phyloP scores from a whole-genome alignment of 208 protist genomes.

The Trypanosoma avium region DNA sequence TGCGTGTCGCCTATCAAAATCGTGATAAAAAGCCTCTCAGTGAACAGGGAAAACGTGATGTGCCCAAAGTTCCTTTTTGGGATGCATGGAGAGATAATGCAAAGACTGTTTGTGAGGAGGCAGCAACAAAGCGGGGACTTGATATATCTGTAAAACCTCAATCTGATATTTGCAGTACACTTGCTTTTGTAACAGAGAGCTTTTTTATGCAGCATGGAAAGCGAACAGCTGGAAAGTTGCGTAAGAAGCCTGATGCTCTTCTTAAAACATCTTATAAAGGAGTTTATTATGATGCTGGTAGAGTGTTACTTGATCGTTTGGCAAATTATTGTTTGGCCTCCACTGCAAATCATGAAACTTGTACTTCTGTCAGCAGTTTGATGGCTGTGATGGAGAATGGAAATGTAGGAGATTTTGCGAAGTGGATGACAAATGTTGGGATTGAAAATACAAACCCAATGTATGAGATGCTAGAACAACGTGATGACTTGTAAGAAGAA shows the following conservation, averaged over 20 bases:
- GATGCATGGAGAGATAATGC: constrained; percentile 68
- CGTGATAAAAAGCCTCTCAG: constrained; percentile 61
- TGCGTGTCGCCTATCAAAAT: constrained; percentile 72
- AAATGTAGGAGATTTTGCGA: constrained; percentile 46
- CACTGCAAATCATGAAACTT: constrained; percentile 43
- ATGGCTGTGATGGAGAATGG: constrained; percentile 43
- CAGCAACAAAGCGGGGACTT: constrained; percentile 40
- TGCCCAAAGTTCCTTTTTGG: constrained; percentile 77
- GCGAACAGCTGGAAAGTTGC: constrained; percentile 62
- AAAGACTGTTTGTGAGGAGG: constrained; percentile 46
- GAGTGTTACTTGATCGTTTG: constrained; percentile 49
- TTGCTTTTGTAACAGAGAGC: constrained; percentile 55
- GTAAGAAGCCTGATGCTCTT: constrained; percentile 66
- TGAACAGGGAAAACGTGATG: constrained; percentile 47
- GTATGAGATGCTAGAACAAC: constrained; percentile 78
- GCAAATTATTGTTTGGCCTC: constrained; percentile 68
- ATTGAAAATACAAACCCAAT: constrained; percentile 93
- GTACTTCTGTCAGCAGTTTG: constrained; percentile 49
- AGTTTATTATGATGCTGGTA: constrained; percentile 81
- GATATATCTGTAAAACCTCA: constrained; percentile 44
- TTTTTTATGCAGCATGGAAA: constrained; percentile 86
- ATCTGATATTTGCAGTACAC: constrained; percentile 47
- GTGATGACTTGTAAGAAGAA: constrained; percentile 60
- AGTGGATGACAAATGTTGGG: constrained; percentile 86
- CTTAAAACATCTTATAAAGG: constrained; percentile 85